Percentiles rank a stretch among this genome's conserved stretches.
These are phyloP conservation scores for Epichloe aotearoae DNA, from an alignment of 2,329 filamentous ascomycete genomes.

Conservation along the genomic window DNA sequence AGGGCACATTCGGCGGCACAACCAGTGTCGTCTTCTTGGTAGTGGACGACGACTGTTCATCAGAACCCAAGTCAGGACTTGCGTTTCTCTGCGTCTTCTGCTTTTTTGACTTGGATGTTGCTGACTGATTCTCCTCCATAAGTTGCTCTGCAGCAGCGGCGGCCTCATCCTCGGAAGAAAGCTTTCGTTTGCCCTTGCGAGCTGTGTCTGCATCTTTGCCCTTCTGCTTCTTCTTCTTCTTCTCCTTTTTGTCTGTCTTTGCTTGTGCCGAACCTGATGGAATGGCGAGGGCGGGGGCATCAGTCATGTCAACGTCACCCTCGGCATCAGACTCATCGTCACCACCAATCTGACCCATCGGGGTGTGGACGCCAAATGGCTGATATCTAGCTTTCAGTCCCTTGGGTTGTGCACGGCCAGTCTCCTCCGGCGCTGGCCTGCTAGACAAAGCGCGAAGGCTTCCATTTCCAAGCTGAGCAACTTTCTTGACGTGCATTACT, in stretches of 20 bases:
- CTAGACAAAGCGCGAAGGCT: constrained; percentile 11
- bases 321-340: constrained; percentile 29
- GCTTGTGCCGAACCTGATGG: constrained; percentile 8
- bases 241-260: constrained; percentile 15
- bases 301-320: constrained; percentile 31
- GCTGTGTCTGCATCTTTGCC: constrained; percentile 9
- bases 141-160: constrained; percentile 22
- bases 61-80: constrained; percentile 23
- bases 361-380: constrained; percentile 43
- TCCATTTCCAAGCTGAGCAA: constrained; percentile 39
- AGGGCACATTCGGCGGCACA: constrained; percentile 18
- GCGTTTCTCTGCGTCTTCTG: constrained; percentile 21
- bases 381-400: constrained; percentile 54
- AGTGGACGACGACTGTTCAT: constrained; percentile 11
- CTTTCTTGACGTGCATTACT: constrained; percentile 51
- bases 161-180: constrained; percentile 25
- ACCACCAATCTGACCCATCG: constrained; percentile 25
- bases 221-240: constrained; percentile 7
- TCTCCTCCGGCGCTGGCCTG: constrained; percentile 34
- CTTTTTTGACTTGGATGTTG: constrained; percentile 29
- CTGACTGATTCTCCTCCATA: constrained; percentile 19
- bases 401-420: constrained; percentile 50
- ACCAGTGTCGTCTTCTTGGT: constrained; percentile 21
- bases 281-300: constrained; percentile 19
- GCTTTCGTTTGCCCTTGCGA: constrained; percentile 25